phyloP scores from a whole-genome alignment of 129 eudicot species.

The Dittrichia graveolens region DNA sequence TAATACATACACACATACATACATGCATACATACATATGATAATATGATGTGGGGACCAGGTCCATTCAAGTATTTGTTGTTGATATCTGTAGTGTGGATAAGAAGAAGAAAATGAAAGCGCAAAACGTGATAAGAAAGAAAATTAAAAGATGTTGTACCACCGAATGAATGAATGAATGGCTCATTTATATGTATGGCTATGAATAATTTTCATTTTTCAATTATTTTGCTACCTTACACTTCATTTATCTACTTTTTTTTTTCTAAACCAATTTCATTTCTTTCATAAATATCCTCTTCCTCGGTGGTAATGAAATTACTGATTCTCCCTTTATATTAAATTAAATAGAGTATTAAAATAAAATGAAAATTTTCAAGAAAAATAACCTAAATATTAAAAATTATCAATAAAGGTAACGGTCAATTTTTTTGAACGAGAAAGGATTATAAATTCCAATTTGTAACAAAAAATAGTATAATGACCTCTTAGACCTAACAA shows the following conservation, averaged over 20 bases:
- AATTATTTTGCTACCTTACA: background rate
- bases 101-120: background rate
- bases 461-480: too few species aligned
- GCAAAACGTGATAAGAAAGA: background rate
- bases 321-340: too few species aligned
- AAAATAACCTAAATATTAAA: too few species aligned
- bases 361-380: too few species aligned
- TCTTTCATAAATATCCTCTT: background rate
- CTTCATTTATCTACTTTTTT: background rate
- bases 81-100: background rate
- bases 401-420: too few species aligned
- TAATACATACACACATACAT: too few species aligned
- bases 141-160: background rate
- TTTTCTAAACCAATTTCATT: background rate
- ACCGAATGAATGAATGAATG: background rate
- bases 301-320: background rate
- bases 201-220: background rate
- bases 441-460: too few species aligned
- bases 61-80: background rate
- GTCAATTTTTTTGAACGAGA: too few species aligned
- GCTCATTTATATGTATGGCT: conserved; percentile 6
- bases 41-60: too few species aligned
- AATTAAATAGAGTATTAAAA: too few species aligned
- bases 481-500: too few species aligned
- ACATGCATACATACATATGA: too few species aligned